A percentile compares a stretch with the other conserved stretches of the same genome.
Conservation (phyloP, 192 early-diverging fungal genomes). For the Helicostylum pulchrum region DNA sequence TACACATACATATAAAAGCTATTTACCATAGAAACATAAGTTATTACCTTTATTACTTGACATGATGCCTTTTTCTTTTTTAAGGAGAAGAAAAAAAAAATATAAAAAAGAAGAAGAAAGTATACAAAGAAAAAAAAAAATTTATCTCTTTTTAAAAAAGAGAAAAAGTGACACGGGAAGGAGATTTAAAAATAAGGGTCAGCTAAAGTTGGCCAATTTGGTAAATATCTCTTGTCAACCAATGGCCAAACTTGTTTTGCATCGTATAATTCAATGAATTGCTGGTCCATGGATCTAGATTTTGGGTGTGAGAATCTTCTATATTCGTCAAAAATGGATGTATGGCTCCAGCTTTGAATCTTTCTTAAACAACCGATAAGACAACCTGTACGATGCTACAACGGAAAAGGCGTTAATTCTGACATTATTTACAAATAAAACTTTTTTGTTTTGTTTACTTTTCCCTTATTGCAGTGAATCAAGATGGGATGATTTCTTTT, state of each 20-base stretch:
- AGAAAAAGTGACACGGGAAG: not conserved
- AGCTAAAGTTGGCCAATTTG: constrained; percentile 66
- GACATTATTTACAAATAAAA: not conserved
- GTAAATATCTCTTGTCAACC: constrained; percentile 54
- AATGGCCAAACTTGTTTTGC: constrained; percentile 61
- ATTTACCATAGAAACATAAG: no score
- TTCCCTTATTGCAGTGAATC: constrained; percentile 98
- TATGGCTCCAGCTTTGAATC: constrained; percentile 90
- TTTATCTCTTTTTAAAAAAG: no score
- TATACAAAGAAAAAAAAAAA: not conserved
- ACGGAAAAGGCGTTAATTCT: not conserved
- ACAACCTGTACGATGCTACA: constrained; percentile 91
- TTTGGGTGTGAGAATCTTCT: constrained; percentile 86
- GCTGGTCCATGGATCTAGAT: constrained; percentile 80
- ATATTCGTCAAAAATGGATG: constrained; percentile 98
- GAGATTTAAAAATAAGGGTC: constrained; percentile 2
- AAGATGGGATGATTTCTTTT: constrained; percentile 78
- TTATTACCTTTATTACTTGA: no score
- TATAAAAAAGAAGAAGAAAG: not conserved
- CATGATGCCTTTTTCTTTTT: not conserved
- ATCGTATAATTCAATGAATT: constrained; percentile 83
- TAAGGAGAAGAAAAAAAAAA: not conserved
- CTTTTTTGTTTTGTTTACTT: constrained; percentile 33
- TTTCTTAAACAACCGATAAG: constrained; percentile 93
- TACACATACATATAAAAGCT: no score